Evolutionary conservation across 108 stramenopile genomes (phyloP).

Genomic region (Bacterosira constricta): DNA sequence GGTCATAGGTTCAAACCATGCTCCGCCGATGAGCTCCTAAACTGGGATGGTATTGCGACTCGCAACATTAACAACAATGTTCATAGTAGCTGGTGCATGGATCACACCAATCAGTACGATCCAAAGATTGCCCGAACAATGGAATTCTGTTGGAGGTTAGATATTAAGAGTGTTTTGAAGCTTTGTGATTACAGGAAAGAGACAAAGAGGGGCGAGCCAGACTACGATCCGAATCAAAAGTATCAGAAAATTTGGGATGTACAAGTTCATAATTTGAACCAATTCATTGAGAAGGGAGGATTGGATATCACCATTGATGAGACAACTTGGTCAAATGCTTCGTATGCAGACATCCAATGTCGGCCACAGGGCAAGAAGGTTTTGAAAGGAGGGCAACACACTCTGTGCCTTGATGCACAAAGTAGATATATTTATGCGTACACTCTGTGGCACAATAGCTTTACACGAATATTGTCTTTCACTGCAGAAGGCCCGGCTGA

Average conservation of each 20-base stretch:
- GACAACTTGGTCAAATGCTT: constrained; percentile 11
- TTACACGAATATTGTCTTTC: no score
- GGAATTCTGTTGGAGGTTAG: not conserved
- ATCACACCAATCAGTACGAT: no score
- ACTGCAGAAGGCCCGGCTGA: no score
- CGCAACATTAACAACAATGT: not conserved
- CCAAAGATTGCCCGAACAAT: no score
- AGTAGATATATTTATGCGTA: no score
- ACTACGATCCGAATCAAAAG: not conserved
- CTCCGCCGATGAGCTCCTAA: no score
- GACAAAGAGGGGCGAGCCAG: not conserved
- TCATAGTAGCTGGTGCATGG: no score
- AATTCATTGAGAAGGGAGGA: not conserved
- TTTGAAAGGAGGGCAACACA: not conserved
- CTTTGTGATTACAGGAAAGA: not conserved
- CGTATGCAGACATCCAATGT: not conserved
- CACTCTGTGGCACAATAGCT: no score
- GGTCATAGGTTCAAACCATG: not conserved
- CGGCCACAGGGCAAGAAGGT: not conserved
- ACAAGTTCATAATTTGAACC: not conserved
- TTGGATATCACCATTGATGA: constrained; percentile 10
- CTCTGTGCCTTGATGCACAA: no score
- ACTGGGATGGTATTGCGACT: not conserved
- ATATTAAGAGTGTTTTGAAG: not conserved
- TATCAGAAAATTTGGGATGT: not conserved